Evolutionary conservation across 2,329 filamentous ascomycete genomes (phyloP), one percentile per base, ranked within the genome.

Genomic region (Fusarium virguliforme): DNA sequence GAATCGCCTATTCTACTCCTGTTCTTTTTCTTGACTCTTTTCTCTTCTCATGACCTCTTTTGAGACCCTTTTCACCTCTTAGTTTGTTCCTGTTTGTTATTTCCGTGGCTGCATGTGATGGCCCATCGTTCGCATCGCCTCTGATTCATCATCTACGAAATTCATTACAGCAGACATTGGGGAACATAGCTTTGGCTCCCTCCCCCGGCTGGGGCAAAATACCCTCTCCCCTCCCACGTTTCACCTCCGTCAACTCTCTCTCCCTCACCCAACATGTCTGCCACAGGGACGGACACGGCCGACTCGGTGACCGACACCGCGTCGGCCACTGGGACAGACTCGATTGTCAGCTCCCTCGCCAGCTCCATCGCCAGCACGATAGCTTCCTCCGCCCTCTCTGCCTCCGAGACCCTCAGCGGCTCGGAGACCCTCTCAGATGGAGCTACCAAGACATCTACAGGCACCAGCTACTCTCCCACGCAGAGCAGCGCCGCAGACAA

Each of bases 401-500:
- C 64, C 3, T 72, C 71, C 0, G 51, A 59, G 34, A 58, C 68
- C 1, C 54, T 70, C 2, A 63, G 63, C 9, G 43, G 37, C 15
- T 55, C 74, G 3, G 15, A 18, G 8, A 64, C 63, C 1, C 3
- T 61, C 6, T 63, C 65, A 4, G 28, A 30, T 4, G 8, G 37
- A 12, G 56, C 61, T 6, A 68, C 66, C 12, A 60, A 22, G 24
- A 67, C 72, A 34, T 24, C 64, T 15, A 56, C 60, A 1, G 56
- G 67, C 18, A 18, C 18, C 18, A 0, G 12, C 18, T 1, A n/a
- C 8, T 53, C 60, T 4, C 12, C 63, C 0, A 8, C 50, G 1
- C 6, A 32, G 12, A 66, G 38, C 10, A 67, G 54, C 22, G 61
- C 71, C 6, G 76, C 86, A 76, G 64, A 86, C 74, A 72, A 86